These are phyloP conservation scores for Panaeolus papilionaceus DNA, from an alignment of 768 basidiomycete genomes.

Conservation along the genomic window DNA sequence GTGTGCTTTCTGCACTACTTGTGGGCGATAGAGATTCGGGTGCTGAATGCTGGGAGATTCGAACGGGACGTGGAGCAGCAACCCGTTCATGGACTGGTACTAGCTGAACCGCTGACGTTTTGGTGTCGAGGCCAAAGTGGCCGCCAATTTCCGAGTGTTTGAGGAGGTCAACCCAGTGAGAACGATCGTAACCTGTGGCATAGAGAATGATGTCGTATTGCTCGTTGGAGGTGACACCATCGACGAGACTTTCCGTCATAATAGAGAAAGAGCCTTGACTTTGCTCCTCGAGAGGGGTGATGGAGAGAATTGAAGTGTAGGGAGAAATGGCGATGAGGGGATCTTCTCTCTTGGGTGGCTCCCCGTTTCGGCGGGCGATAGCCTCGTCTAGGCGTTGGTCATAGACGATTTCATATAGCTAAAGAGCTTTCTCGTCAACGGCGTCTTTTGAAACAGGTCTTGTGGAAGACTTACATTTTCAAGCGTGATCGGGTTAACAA, in stretches of 20 bases:
- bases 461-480: slow-evolving; percentile 38
- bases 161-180: slow-evolving; percentile 51
- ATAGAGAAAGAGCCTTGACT: slow-evolving; percentile 25
- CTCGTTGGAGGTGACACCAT: slow-evolving; percentile 34
- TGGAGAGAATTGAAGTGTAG: slow-evolving; percentile 43
- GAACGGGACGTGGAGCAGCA: slow-evolving; percentile 22
- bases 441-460: background rate
- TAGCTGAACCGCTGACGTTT: slow-evolving; percentile 31
- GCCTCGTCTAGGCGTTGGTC: slow-evolving; percentile 53
- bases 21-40: slow-evolving; percentile 26
- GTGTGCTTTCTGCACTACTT: slow-evolving; percentile 30
- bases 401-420: slow-evolving; percentile 59
- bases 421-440: background rate
- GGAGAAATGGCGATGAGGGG: slow-evolving; percentile 44
- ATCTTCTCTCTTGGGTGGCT: slow-evolving; percentile 20
- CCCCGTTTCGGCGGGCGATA: slow-evolving; percentile 41
- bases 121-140: slow-evolving; percentile 39
- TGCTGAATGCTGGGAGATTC: slow-evolving; percentile 18
- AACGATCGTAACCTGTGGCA: slow-evolving; percentile 60
- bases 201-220: slow-evolving; percentile 56
- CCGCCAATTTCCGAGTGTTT: slow-evolving; percentile 45
- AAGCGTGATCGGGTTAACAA: slow-evolving; percentile 56
- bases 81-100: slow-evolving; percentile 28
- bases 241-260: slow-evolving; percentile 44
- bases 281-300: slow-evolving; percentile 19